phyloP scores from a whole-genome alignment of 2,329 filamentous ascomycete species.

The Talaromyces albobiverticillius region DNA sequence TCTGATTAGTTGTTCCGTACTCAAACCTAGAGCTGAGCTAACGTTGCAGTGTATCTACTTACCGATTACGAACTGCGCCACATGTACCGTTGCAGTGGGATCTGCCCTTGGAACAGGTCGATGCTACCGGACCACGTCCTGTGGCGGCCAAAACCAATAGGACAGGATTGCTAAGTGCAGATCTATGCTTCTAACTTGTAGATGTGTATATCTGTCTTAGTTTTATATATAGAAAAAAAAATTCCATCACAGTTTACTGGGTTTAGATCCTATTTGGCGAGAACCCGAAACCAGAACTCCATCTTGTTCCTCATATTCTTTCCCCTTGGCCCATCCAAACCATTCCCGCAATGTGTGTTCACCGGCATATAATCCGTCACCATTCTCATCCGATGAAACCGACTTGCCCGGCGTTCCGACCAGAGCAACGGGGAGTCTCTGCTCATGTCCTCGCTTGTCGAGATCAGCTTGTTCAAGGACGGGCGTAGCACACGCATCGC shows the following conservation, averaged over 20 bases:
- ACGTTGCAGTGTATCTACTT: too few species aligned
- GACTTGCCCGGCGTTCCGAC: constrained; percentile 66
- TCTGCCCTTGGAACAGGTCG: constrained; percentile 3
- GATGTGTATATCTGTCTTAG: too few species aligned
- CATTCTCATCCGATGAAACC: constrained; percentile 59
- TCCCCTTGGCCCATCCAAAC: constrained; percentile 73
- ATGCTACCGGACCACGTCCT: constrained; percentile 3
- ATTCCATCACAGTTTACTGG: neutral
- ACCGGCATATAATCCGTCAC: constrained; percentile 63
- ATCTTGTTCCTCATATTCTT: constrained; percentile 64
- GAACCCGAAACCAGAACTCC: constrained; percentile 61
- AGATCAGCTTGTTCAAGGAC: constrained; percentile 75
- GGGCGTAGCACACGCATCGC: constrained; percentile 89
- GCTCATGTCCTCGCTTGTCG: constrained; percentile 53
- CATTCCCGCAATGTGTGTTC: constrained; percentile 67
- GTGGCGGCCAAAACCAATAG: neutral
- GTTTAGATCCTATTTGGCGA: constrained; percentile 20
- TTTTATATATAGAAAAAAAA: too few species aligned
- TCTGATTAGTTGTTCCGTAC: too few species aligned
- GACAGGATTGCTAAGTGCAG: too few species aligned
- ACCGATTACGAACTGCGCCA: too few species aligned
- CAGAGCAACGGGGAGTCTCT: constrained; percentile 50
- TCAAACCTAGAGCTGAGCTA: too few species aligned
- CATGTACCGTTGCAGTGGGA: constrained; percentile 9
- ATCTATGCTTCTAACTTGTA: too few species aligned